Conservation (phyloP, 371 early-diverging fungal species). For the Mucor irregularis region DNA sequence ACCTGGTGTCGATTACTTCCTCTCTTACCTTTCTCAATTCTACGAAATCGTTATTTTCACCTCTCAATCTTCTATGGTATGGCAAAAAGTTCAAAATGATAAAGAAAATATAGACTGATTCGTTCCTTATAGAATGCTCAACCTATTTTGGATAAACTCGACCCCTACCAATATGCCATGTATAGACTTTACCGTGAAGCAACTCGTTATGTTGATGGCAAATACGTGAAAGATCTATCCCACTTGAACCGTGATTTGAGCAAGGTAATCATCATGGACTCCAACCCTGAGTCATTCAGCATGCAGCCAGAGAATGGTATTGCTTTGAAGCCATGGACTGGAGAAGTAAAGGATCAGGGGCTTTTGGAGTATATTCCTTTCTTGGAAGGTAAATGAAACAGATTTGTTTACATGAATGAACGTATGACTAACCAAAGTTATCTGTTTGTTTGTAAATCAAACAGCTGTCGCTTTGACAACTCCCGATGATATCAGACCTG, state of each 20-base stretch:
- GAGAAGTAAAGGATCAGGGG: conserved; percentile 80
- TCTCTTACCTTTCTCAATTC: conserved; percentile 85
- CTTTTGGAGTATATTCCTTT: conserved; percentile 86
- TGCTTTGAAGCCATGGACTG: conserved; percentile 82
- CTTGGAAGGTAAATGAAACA: conserved; percentile 68
- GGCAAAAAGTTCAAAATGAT: conserved; percentile 6
- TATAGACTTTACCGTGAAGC: conserved; percentile 89
- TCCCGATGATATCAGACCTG: conserved; percentile 75
- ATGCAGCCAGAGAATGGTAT: conserved; percentile 94
- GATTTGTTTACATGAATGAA: neutral
- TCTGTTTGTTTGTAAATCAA: neutral
- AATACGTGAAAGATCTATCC: conserved; percentile 89
- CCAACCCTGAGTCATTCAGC: conserved; percentile 76
- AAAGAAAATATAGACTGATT: neutral
- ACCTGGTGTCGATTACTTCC: conserved; percentile 93
- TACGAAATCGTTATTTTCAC: conserved; percentile 97
- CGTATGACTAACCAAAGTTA: too few species aligned
- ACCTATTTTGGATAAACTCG: conserved; percentile 86
- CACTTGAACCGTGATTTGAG: conserved; percentile 91
- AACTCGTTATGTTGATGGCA: conserved; percentile 83
- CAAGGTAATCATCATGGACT: conserved; percentile 92
- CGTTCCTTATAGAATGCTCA: conserved; percentile 72
- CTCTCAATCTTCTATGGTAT: conserved; percentile 69
- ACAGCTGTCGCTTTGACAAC: conserved; percentile 70
- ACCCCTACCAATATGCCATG: conserved; percentile 83